Base-by-base conservation (phyloP, 805 yeast genomes). In the Pichia deserticola region DNA sequence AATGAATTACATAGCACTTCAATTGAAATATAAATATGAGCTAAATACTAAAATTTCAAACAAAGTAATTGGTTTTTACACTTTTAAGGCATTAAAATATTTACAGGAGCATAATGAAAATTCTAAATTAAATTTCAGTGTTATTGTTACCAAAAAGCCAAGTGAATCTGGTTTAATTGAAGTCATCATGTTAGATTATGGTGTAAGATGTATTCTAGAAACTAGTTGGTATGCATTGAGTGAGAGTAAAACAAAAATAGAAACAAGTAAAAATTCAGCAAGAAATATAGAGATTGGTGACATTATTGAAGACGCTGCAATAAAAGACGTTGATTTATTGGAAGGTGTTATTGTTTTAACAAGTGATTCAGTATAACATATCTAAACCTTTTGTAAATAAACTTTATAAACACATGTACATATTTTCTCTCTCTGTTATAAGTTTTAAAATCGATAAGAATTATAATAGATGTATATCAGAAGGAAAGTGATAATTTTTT, bases 11-110 rank as follows among this genome's bases (percentile, higher is more conserved):
- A 56, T 74, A 43, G 60, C 73, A 8, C 56, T 71, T 54, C 77
- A 76, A 45, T 65, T 79, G 38, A 76, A 71, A 48, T 63, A 73
- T 25, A 67, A 75, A 50, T 75, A 74, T 47, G 71, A 69, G 40
- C 59, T 71, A 7, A 57, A 74, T 44, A 67, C 64, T 44, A 54
- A 51, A 36, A 54, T 62, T 9, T 51, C 58, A 3, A 56, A 51
- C 33, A 60, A 60, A 35, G 57, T 60, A 45, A 48, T 35, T 27
- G 64, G 57, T 3, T 65, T 65, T 55, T 65, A 60, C 51, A 63
- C 59, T 10, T 65, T 64, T 53, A 65, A 62, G 45, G 63, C 58
- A 4, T 52, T 64, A 36, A 57, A 57, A 37, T 61, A 58, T 27
- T 42, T 61, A 35, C 64, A 60, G 39, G 49, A 45, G 7, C 51